Conservation (phyloP, 768 basidiomycete genomes). For the Suillus ampliporus region DNA sequence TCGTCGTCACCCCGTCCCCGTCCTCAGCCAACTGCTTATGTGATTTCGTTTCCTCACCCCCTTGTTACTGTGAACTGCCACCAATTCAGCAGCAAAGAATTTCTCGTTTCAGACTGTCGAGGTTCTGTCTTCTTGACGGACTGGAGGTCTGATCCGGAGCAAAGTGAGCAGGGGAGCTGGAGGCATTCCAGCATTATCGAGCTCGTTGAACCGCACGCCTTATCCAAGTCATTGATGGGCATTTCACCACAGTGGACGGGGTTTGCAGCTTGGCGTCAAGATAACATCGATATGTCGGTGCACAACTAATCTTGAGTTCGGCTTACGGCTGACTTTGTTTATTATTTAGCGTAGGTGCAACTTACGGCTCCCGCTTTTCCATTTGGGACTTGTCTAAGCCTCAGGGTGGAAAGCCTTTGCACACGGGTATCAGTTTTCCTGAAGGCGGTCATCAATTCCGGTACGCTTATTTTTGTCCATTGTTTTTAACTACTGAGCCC, state of each 20-base stretch:
- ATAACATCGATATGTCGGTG: constrained; percentile 74
- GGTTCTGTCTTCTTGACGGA: constrained; percentile 82
- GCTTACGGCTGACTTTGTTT: neutral
- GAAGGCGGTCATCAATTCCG: constrained; percentile 74
- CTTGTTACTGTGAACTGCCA: constrained; percentile 72
- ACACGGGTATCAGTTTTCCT: constrained; percentile 65
- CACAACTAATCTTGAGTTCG: neutral
- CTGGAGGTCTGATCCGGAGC: constrained; percentile 77
- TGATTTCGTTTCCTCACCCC: constrained; percentile 75
- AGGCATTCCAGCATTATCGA: constrained; percentile 71
- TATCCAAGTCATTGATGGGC: constrained; percentile 59
- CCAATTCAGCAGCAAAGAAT: constrained; percentile 74
- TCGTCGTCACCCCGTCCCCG: constrained; percentile 44
- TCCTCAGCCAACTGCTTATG: constrained; percentile 79
- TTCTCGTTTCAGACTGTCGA: constrained; percentile 76
- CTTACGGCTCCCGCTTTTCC: constrained; percentile 72
- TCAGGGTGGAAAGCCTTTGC: constrained; percentile 73
- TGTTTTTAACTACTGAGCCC: neutral
- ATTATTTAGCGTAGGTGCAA: constrained; percentile 67
- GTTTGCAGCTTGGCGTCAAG: constrained; percentile 72
- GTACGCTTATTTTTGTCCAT: constrained; percentile 42
- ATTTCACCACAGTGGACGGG: constrained; percentile 53
- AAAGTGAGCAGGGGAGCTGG: constrained; percentile 55
- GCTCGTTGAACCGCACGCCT: constrained; percentile 69
- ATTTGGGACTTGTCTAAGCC: constrained; percentile 79